These are phyloP conservation scores for Neophaeococcomyces aloes DNA, from an alignment of 2,329 filamentous ascomycete genomes.

Conservation along the genomic window DNA sequence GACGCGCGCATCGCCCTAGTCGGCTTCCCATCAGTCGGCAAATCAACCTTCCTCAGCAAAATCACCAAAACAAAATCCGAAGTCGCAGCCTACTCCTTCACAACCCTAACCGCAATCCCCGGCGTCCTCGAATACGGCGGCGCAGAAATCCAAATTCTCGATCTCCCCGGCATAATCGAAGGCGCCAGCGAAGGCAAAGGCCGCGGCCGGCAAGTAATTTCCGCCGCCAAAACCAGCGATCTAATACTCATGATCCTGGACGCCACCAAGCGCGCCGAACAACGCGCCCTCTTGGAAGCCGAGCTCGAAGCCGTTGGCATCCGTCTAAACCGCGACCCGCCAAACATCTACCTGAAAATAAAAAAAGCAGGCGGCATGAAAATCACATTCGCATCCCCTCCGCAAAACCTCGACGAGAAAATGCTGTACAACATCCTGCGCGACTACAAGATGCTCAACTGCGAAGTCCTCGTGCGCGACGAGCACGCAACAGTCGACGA, in stretches of 20 bases:
- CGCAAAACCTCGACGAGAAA: constrained; percentile 89
- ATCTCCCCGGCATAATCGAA: constrained; percentile 96
- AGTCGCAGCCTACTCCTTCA: constrained; percentile 94
- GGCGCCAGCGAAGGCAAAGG: constrained; percentile 94
- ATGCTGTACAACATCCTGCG: constrained; percentile 96
- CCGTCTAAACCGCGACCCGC: constrained; percentile 78
- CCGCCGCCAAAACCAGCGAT: constrained; percentile 71
- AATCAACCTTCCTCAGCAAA: constrained; percentile 97
- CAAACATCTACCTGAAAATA: constrained; percentile 92
- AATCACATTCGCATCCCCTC: constrained; percentile 84
- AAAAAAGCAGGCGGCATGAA: constrained; percentile 99
- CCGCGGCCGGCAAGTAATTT: constrained; percentile 89
- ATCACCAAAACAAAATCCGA: constrained; percentile 97
- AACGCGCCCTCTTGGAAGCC: constrained; percentile 76
- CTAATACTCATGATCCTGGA: constrained; percentile 94
- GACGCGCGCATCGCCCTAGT: constrained; percentile 95
- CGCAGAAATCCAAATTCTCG: constrained; percentile 93
- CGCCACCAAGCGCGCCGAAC: constrained; percentile 91
- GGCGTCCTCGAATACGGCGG: constrained; percentile 96
- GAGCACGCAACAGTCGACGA: constrained; percentile 95
- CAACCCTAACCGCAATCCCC: constrained; percentile 91
- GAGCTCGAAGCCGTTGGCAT: constrained; percentile 95
- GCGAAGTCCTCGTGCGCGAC: constrained; percentile 88
- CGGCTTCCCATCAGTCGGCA: constrained; percentile 97
- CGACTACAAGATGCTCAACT: constrained; percentile 98